Conservation (phyloP, 225 moss, liverwort and hornwort genomes). For the Marchantia paleacea region DNA sequence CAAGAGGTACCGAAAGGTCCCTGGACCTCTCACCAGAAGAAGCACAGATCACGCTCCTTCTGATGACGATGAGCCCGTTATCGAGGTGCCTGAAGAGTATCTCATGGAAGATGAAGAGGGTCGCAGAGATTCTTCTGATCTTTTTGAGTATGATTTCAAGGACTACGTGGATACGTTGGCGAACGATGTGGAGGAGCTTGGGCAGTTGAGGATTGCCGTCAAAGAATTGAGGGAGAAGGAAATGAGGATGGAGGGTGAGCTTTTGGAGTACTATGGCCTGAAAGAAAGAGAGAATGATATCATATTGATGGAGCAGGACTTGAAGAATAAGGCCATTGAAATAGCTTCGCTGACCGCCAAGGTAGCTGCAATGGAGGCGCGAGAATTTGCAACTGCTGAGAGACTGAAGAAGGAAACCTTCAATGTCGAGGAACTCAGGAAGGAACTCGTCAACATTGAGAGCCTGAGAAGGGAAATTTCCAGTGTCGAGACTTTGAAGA, state of each 20-base stretch:
- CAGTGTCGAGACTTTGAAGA: constrained; percentile 41
- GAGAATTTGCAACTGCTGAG: constrained; percentile 24
- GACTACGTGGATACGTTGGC: constrained; percentile 77
- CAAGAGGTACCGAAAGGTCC: constrained; percentile 39
- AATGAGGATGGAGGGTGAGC: constrained; percentile 61
- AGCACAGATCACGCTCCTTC: constrained; percentile 17
- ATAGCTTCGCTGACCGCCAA: constrained; percentile 43
- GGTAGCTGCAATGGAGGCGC: constrained; percentile 51
- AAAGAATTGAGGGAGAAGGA: constrained; percentile 73
- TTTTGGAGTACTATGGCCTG: constrained; percentile 57
- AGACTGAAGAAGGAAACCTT: constrained; percentile 19
- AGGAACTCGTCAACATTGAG: constrained; percentile 26
- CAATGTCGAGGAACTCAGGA: constrained; percentile 38
- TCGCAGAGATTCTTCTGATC: constrained; percentile 48
- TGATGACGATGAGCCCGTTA: constrained; percentile 53
- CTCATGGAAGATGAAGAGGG: constrained; percentile 39
- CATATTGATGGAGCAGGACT: constrained; percentile 55
- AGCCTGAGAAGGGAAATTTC: constrained; percentile 20
- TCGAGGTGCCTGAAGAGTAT: constrained; percentile 46
- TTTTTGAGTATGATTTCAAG: constrained; percentile 59
- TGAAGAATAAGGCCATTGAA: constrained; percentile 50
- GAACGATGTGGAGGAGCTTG: constrained; percentile 73
- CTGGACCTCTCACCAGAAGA: constrained; percentile 37
- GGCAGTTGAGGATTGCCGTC: constrained; percentile 58
- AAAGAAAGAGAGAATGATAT: constrained; percentile 58